Conservation (phyloP, 805 yeast genomes). For the Teunomyces pallodes region DNA sequence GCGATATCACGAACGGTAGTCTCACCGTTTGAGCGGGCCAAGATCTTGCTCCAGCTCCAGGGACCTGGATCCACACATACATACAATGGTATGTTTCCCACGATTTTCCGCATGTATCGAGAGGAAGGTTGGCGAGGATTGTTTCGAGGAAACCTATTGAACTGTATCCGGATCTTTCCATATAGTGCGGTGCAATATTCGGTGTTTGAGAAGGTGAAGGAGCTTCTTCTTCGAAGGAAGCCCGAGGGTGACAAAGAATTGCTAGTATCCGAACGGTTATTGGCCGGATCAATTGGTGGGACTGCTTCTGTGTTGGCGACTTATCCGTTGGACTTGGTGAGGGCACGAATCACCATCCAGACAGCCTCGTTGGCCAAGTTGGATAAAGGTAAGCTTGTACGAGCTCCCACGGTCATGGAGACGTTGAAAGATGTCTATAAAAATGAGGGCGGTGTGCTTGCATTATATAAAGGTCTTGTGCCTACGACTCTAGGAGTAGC, state of each 20-base stretch:
- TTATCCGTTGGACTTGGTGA: slow-evolving; percentile 86
- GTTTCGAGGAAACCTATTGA: slow-evolving; percentile 87
- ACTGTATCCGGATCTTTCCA: slow-evolving; percentile 88
- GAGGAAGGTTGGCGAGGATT: slow-evolving; percentile 93
- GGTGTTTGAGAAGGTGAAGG: slow-evolving; percentile 67
- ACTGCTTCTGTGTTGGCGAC: slow-evolving; percentile 75
- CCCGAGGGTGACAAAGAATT: slow-evolving; percentile 31
- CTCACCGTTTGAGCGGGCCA: slow-evolving; percentile 93
- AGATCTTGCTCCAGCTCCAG: slow-evolving; percentile 87
- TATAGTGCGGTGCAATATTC: slow-evolving; percentile 93
- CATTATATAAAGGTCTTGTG: slow-evolving; percentile 77
- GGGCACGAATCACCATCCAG: slow-evolving; percentile 86
- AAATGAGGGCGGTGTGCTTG: slow-evolving; percentile 78
- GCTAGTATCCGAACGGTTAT: slow-evolving; percentile 56
- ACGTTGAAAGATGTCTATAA: slow-evolving; percentile 58
- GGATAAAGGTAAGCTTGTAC: slow-evolving; percentile 40
- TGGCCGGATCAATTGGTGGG: slow-evolving; percentile 83
- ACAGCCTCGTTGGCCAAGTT: slow-evolving; percentile 66
- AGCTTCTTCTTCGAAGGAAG: slow-evolving; percentile 24
- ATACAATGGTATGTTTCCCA: slow-evolving; percentile 68
- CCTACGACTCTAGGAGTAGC: slow-evolving; percentile 96
- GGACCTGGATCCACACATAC: slow-evolving; percentile 52
- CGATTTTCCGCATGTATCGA: slow-evolving; percentile 72
- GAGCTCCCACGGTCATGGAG: slow-evolving; percentile 70
- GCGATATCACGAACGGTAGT: slow-evolving; percentile 86